phyloP scores from a whole-genome alignment of 1,139 yeast species.

The Blastobotrys serpentis region DNA sequence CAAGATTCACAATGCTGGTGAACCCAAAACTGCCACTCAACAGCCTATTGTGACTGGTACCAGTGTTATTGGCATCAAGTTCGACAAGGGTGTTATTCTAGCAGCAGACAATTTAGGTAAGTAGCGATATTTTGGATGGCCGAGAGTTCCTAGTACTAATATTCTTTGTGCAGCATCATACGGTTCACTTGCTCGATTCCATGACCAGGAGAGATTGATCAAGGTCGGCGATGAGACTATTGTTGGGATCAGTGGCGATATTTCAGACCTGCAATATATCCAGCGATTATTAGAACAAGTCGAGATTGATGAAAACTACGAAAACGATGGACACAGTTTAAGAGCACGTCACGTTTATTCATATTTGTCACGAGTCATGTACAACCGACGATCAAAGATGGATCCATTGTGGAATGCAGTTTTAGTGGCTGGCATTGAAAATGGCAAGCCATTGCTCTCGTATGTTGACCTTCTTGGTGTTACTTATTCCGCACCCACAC shows the following conservation, averaged over 20 bases:
- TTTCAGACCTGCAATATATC: conserved; percentile 87
- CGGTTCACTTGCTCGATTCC: conserved; percentile 88
- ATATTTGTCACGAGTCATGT: conserved; percentile 79
- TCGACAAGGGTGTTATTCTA: conserved; percentile 82
- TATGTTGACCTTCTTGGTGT: conserved; percentile 93
- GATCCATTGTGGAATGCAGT: conserved; percentile 96
- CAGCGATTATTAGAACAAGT: conserved; percentile 74
- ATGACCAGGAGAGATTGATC: conserved; percentile 78
- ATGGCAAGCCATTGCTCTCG: conserved; percentile 61
- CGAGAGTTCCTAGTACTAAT: too few species aligned
- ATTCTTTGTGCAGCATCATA: conserved; percentile 69
- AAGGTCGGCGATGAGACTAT: conserved; percentile 81
- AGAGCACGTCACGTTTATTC: conserved; percentile 87
- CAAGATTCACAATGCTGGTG: conserved; percentile 59
- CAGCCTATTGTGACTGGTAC: conserved; percentile 96
- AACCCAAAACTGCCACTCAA: conserved; percentile 83
- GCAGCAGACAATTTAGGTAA: conserved; percentile 91
- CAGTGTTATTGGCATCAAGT: conserved; percentile 88
- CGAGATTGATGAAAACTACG: conserved; percentile 76
- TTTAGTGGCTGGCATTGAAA: conserved; percentile 83
- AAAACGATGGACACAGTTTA: conserved; percentile 72
- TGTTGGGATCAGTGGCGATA: conserved; percentile 94
- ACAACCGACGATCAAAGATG: conserved; percentile 86
- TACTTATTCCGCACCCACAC: conserved; percentile 79
- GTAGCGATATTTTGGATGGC: conserved; percentile 18